Base-by-base conservation (phyloP, 2,329 filamentous ascomycete species). In the Trichoderma guizhouense region DNA sequence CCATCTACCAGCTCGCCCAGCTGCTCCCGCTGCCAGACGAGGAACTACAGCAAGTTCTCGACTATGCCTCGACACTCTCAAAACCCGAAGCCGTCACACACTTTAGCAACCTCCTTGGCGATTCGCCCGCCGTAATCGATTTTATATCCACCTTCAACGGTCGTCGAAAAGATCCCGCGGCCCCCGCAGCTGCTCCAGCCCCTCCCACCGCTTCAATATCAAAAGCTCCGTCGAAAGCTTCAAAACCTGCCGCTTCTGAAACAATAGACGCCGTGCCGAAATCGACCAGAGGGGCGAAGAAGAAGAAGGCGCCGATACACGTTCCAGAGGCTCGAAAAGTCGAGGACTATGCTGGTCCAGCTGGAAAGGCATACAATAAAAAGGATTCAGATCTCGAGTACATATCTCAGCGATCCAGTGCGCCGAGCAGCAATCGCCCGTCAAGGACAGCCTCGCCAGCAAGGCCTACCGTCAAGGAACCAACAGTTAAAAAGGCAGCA, bases 81-180 rank as follows among this genome's bases (percentile, higher is more conserved):
- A 94, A 92, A 78, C 83, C 90, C 66, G 92, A 92, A 74, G 93
- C 93, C 15, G 94, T 90, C 65, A 91, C 94, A 55, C 94, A 98
- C 81, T 91, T 99, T 73, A 92, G 91, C 80, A 94, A 96, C 78
- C 85, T 99, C 68, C 88, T 99, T 0, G 96, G 95, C 64, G 94
- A 97, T 80, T 94, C 93, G 7, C 89, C 94, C 1, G 90, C 92
- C 76, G 88, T 85, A 53, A 83, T 94, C 73, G 91, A 94, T 76
- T 96, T 94, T 79, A 91, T 95, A 74, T 89, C 93, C 1, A 91
- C 90, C 21, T 95, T 95, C 80, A 98, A 97, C 79, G 88, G 91
- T 3, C 89, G 85, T 21, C 83, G 89, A 65, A 82, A 85, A 75
- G 84, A 84, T 24, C 84, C 72, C 15, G n/a, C 58, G 3, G n/a